Percentiles rank a stretch among this genome's conserved stretches.
Conservation (phyloP, 1,284 basidiomycete species). For the Baeospora myosura region DNA sequence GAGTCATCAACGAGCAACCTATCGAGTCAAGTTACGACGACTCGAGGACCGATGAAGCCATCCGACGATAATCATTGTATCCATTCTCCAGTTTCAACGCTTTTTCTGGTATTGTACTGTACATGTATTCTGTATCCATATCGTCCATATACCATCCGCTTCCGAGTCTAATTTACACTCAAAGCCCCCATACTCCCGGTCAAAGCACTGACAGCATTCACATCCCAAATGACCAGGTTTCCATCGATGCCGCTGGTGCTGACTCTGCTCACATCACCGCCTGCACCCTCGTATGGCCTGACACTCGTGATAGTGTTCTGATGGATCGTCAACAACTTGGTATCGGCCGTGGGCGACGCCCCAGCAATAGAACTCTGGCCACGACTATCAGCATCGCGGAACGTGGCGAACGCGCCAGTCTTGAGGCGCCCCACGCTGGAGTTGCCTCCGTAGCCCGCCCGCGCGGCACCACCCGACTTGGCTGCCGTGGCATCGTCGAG, state of each 20-base stretch:
- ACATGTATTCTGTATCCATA: no score
- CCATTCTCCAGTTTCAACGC: no score
- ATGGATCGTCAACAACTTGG: constrained; percentile 83
- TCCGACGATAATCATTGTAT: constrained; percentile 3
- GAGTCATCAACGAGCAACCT: constrained; percentile 82
- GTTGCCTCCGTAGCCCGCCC: no score
- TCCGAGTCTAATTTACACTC: constrained; percentile 40
- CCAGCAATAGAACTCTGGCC: constrained; percentile 51
- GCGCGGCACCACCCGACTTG: constrained; percentile 39
- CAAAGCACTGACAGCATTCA: constrained; percentile 45
- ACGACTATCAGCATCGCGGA: constrained; percentile 87
- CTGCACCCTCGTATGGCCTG: constrained; percentile 65
- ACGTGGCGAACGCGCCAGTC: constrained; percentile 92
- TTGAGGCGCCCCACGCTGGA: constrained; percentile 78
- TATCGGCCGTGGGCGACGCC: constrained; percentile 42
- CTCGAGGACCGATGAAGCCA: background rate
- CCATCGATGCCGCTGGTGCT: constrained; percentile 96
- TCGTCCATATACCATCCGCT: no score
- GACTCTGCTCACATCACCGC: constrained; percentile 64
- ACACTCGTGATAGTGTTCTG: constrained; percentile 98
- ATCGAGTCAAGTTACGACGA: constrained; percentile 25
- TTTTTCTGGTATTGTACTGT: no score
- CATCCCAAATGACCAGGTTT: constrained; percentile 86
- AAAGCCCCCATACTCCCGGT: constrained; percentile 42
- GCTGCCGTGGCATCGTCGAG: constrained; percentile 71